Base-by-base conservation (phyloP, 169 alveolate genomes). In the Plasmodium billcollinsi region DNA sequence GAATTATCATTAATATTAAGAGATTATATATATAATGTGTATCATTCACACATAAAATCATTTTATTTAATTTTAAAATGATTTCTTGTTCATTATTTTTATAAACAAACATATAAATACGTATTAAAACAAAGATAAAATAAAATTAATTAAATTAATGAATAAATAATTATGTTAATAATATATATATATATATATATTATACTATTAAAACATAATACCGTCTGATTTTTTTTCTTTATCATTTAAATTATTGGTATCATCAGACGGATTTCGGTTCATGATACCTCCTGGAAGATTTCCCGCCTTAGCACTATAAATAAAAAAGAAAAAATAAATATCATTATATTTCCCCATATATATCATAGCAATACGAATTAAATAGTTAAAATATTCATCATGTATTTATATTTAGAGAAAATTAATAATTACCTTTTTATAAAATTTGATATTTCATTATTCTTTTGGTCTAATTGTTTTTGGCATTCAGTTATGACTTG, bases 401-500 rank as follows among this genome's bases (percentile, higher is more conserved):
- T 73, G 43, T 6, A 49, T 21, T 43, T 15, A 50, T 5, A 74
- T 61, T 61, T 33, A 74, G 14, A 74, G 29, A 67, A n/a, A 63
- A 21, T 39, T 39, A 39, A 24, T 45, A 76, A 63, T 76, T 78
- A 78, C 89, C 54, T 78, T 78, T 78, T 78, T 66, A 78, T 15
- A 78, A 78, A 65, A 65, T 78, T 50, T 8, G 89, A 65, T 65
- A 78, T 56, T 65, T 78, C 89, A 45, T 43, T 65, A 47, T 78
- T 78, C 39, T 78, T 78, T 66, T 78, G 78, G 89, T 78, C 89
- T 59, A 78, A 67, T 59, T 78, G 65, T 39, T 78, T 78, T 59
- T 78, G 89, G 71, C 89, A 78, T 58, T 78, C 89, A 11, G 72
- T 71, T 78, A 78, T 78, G 24, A 78, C 65, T 66, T 78, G 89